phyloP scores from a whole-genome alignment of 345 rosid genomes.

The Camelina neglecta region DNA sequence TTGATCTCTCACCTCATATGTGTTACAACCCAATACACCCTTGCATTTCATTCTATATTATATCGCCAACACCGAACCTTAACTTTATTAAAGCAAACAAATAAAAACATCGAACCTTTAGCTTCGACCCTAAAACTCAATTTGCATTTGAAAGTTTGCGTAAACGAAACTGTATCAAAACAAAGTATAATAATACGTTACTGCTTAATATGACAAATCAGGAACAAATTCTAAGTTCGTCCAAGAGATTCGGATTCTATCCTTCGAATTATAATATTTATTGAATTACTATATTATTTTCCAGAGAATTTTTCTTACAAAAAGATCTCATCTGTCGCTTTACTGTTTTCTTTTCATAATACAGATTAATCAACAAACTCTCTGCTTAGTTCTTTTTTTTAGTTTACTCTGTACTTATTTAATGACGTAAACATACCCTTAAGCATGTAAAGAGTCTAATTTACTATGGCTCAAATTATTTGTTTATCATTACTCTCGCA shows the following conservation, averaged over 20 bases:
- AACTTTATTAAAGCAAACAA: not conserved
- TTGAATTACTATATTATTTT: not conserved
- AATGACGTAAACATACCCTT: not conserved
- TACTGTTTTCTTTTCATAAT: conserved; percentile 2
- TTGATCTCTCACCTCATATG: conserved; percentile 17
- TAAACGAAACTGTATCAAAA: not conserved
- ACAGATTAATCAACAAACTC: not conserved
- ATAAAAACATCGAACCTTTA: conserved; percentile 10
- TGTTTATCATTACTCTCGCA: not conserved
- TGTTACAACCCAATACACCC: conserved; percentile 39
- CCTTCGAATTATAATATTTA: not conserved
- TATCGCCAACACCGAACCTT: conserved; percentile 2
- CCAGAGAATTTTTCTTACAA: conserved; percentile 15
- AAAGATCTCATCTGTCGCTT: conserved; percentile 8
- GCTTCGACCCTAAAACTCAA: conserved; percentile 13
- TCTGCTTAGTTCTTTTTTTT: not conserved
- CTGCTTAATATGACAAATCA: conserved; percentile 1
- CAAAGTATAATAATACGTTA: not conserved
- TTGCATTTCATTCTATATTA: conserved; percentile 40
- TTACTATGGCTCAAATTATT: not conserved
- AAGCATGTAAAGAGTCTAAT: not conserved
- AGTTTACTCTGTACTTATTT: conserved; percentile 4
- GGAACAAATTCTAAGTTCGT: conserved; percentile 19
- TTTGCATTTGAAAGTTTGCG: not conserved
- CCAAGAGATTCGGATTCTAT: conserved; percentile 36